Evolutionary conservation across 441 rosid genomes (phyloP), one percentile per base, ranked within the genome.

Genomic region (Populus hybrid): DNA sequence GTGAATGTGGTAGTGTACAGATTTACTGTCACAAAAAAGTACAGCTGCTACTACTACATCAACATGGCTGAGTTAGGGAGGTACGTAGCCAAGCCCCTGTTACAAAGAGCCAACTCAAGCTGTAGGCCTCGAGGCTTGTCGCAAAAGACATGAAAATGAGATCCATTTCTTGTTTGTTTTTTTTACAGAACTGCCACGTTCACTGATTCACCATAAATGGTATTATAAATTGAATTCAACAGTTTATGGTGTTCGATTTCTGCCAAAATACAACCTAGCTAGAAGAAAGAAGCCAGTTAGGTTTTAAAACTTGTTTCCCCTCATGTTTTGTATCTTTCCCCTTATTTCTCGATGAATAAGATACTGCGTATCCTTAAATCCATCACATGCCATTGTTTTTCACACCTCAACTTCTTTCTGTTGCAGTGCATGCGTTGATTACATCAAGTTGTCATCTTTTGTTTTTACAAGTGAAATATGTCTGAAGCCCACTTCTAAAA

Each of bases 91-190:
- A 64, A 63, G 68, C 63, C 71, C 33, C 74, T 69, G 64, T 38
- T 65, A 53, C 6, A 42, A 38, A 36, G 74, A 31, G 35, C 71
- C 63, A 36, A 20, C 31, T 64, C 26, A 33, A 65, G 77, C 74
- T 79, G 75, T 68, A 38, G 7, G 67, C 68, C 75, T 81, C 82
- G 80, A 79, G 81, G 73, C 76, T 74, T 80, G 71, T 74, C 59
- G 71, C 68, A 35, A 23, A 78, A 72, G 29, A 74, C 78, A 61
- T 75, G 40, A 68, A 82, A 77, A 76, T 74, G 66, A 68, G 78
- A 68, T 78, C 79, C 79, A 28, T 72, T 74, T 63, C 59, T 83
- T 76, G 75, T 73, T 78, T 83, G 74, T 59, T 77, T 78, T 61
- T 61, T 67, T 72, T 67, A 42, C 72, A 42, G 26, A 28, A n/a